A percentile compares a stretch with the other conserved stretches of the same genome.
These are phyloP conservation scores for Pleurotus djamor DNA, from an alignment of 768 basidiomycete species.

Conservation along the genomic window DNA sequence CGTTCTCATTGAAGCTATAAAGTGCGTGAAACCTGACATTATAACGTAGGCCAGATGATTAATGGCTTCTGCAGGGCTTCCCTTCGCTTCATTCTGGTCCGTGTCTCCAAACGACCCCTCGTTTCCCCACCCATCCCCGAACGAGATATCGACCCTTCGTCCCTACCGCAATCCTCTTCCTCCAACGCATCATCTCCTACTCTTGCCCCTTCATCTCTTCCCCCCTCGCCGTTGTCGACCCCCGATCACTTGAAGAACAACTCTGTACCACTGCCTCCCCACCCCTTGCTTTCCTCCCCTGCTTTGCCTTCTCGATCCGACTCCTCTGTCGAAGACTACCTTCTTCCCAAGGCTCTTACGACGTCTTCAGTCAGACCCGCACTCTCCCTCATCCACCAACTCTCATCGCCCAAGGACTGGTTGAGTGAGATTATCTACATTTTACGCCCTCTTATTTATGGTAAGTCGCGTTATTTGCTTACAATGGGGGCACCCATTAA, in stretches of 20 bases:
- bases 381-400: slow-evolving; percentile 57
- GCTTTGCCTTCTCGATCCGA: slow-evolving; percentile 51
- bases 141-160: slow-evolving; percentile 81
- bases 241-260: slow-evolving; percentile 86
- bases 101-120: slow-evolving; percentile 74
- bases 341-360: slow-evolving; percentile 79
- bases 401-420: slow-evolving; percentile 72
- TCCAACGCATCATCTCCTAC: slow-evolving; percentile 59
- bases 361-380: slow-evolving; percentile 72
- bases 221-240: slow-evolving; percentile 54
- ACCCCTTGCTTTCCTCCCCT: slow-evolving; percentile 50
- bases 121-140: slow-evolving; percentile 81
- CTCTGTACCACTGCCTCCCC: slow-evolving; percentile 60
- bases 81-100: slow-evolving; percentile 72
- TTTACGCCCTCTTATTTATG: slow-evolving; percentile 74
- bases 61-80: slow-evolving; percentile 49
- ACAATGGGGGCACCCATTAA: slow-evolving; percentile 8
- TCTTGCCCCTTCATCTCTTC: slow-evolving; percentile 54
- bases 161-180: slow-evolving; percentile 41
- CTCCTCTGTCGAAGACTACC: slow-evolving; percentile 71
- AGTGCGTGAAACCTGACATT: slow-evolving; percentile 50
- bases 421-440: slow-evolving; percentile 70
- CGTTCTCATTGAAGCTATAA: slow-evolving; percentile 75
- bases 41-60: slow-evolving; percentile 5
- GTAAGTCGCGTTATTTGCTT: slow-evolving; percentile 31